Percentiles rank a stretch among this genome's conserved stretches.
Evolutionary conservation across 192 early-diverging fungal genomes (phyloP).

Genomic region (Linnemannia exigua): DNA sequence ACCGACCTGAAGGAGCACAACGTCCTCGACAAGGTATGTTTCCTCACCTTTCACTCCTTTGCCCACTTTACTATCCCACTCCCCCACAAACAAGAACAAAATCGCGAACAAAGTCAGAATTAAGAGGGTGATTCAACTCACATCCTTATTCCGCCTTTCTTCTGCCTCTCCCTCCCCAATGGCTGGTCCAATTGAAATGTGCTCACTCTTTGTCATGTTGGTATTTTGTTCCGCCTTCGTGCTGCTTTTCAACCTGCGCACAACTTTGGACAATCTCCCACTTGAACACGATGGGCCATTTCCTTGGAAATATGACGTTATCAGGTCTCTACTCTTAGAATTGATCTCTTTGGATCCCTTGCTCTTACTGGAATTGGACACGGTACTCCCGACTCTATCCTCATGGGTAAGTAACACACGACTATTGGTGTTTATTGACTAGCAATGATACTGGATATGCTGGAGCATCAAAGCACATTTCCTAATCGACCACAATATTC

Average conservation of each 20-base stretch:
- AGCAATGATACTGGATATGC: neutral
- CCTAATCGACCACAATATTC: neutral
- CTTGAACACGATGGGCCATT: slow-evolving; percentile 6
- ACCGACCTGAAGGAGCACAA: slow-evolving; percentile 81
- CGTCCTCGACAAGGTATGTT: slow-evolving; percentile 71
- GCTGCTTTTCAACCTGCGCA: slow-evolving; percentile 55
- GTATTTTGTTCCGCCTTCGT: slow-evolving; percentile 13
- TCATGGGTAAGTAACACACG: slow-evolving; percentile 67
- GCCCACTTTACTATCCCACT: too few relatives aligned
- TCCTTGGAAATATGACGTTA: neutral
- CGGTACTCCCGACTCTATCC: slow-evolving; percentile 92
- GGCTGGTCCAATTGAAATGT: too few relatives aligned
- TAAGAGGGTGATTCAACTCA: slow-evolving; percentile 56
- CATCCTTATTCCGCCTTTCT: slow-evolving; percentile 23
- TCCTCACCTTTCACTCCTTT: neutral
- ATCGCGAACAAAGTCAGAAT: neutral
- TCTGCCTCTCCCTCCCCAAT: slow-evolving; percentile 10
- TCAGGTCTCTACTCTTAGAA: slow-evolving; percentile 71
- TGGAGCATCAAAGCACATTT: neutral
- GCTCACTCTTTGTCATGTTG: neutral
- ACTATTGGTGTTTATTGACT: neutral
- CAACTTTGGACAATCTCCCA: slow-evolving; percentile 20
- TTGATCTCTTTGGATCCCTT: slow-evolving; percentile 94
- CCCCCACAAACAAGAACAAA: neutral
- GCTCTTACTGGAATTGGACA: slow-evolving; percentile 96